Conservation (phyloP, 345 rosid species). For the Eucalyptus tenuipes region DNA sequence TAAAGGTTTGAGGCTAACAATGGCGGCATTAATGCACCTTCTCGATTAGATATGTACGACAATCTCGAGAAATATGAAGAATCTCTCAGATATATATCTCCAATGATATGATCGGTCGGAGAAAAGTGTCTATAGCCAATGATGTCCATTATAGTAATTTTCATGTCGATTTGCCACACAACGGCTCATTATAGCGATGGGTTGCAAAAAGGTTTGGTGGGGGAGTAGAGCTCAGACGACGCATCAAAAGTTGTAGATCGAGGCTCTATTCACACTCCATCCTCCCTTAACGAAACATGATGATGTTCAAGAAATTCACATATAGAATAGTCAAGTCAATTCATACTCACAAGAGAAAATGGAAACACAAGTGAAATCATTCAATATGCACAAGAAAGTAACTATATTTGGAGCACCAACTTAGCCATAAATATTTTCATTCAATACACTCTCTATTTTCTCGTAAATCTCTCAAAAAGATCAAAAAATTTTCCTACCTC, state of each 20-base stretch:
- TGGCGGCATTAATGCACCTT: not conserved
- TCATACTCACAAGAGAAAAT: not conserved
- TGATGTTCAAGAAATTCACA: accelerated
- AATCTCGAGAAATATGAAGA: accelerated
- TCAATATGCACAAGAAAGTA: too few relatives aligned
- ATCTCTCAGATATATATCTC: accelerated
- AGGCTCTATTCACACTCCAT: accelerated
- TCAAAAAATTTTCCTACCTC: not conserved
- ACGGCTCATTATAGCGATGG: too few relatives aligned
- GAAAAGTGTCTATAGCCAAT: not conserved
- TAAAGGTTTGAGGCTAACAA: not conserved
- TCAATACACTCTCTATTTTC: not conserved
- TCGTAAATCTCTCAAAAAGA: not conserved
- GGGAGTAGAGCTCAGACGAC: accelerated
- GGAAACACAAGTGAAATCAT: not conserved
- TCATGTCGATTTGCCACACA: not conserved
- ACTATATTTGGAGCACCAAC: too few relatives aligned
- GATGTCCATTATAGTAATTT: not conserved
- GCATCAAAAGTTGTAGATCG: accelerated
- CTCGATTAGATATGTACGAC: not conserved
- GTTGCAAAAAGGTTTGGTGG: not conserved
- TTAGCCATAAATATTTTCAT: accelerated
- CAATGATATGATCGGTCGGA: not conserved
- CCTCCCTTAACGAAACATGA: not conserved
- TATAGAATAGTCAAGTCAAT: accelerated